Percentiles rank a stretch among this genome's conserved stretches.
phyloP scores from a whole-genome alignment of 768 basidiomycete species.

The Pleurotus salmoneostramineus region DNA sequence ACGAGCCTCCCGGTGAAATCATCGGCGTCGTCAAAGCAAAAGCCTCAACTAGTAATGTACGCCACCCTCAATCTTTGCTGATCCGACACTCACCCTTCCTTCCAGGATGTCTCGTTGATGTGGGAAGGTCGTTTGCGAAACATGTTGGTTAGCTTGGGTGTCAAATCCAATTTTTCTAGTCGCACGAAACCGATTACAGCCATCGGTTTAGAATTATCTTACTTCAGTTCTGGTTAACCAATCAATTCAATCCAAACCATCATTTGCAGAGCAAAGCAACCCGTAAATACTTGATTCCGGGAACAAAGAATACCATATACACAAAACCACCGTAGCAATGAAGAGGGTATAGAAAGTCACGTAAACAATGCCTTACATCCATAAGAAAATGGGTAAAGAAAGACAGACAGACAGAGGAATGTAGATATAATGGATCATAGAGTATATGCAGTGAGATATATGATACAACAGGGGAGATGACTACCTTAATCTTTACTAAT shows the following conservation, averaged over 20 bases:
- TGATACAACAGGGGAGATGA: not conserved
- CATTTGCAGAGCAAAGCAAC: not conserved
- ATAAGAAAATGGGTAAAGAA: not conserved
- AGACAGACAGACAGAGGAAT: not conserved
- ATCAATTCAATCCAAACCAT: not conserved
- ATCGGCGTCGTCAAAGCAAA: constrained; percentile 87
- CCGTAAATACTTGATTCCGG: too few species aligned
- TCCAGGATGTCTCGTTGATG: constrained; percentile 81
- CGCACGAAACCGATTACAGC: constrained; percentile 84
- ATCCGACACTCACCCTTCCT: not conserved
- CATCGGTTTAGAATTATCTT: constrained; percentile 90
- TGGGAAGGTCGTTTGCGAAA: constrained; percentile 94
- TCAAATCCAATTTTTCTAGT: constrained; percentile 86
- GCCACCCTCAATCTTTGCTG: constrained; percentile 19
- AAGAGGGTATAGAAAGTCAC: not conserved
- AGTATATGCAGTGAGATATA: constrained; percentile 3
- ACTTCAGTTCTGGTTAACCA: constrained; percentile 65
- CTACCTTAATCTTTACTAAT: constrained; percentile 20
- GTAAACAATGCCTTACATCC: not conserved
- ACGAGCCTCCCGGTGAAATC: constrained; percentile 32
- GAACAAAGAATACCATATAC: too few species aligned
- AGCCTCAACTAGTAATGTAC: constrained; percentile 84
- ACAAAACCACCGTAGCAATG: too few species aligned
- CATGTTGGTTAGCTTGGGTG: constrained; percentile 85
- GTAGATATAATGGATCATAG: not conserved